These are phyloP conservation scores for Fusarium armeniacum DNA, from an alignment of 2,329 filamentous ascomycete species.

Conservation along the genomic window DNA sequence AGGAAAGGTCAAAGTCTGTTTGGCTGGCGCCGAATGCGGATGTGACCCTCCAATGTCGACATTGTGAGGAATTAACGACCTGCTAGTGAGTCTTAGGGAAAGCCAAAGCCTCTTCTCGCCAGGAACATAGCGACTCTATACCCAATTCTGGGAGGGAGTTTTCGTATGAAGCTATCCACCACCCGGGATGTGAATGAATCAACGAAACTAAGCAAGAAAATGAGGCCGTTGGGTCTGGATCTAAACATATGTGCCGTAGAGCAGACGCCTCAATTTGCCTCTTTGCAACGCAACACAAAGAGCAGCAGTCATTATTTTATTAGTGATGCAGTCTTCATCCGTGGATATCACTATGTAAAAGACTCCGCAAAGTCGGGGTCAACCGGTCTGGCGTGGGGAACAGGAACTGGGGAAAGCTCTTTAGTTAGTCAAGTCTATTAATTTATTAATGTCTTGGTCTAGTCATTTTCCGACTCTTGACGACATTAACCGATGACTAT, in stretches of 20 bases:
- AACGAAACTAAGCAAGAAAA: conserved; percentile 9
- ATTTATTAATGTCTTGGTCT: conserved; percentile 2
- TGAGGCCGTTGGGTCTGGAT: conserved; percentile 21
- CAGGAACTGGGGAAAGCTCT: conserved; percentile 26
- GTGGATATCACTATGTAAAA: conserved; percentile 1
- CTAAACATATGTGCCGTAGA: conserved; percentile 2
- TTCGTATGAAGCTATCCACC: conserved; percentile 34
- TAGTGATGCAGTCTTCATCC: conserved; percentile 30
- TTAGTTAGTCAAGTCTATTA: conserved; percentile 7
- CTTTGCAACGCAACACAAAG: conserved; percentile 21
- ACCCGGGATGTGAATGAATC: conserved; percentile 44
- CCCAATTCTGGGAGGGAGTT: conserved; percentile 38
- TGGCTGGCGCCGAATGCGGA: conserved; percentile 34
- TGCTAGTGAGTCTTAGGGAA: conserved; percentile 8
- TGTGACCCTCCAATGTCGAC: conserved; percentile 33
- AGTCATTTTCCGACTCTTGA: conserved; percentile 14
- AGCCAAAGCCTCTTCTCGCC: conserved; percentile 8
- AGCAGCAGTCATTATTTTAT: background rate
- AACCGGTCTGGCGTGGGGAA: conserved; percentile 29
- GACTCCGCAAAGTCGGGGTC: conserved; percentile 35
- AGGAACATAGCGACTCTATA: conserved; percentile 13
- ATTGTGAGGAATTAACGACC: conserved; percentile 14
- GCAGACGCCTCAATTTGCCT: conserved; percentile 36
- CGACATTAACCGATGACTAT: conserved; percentile 20
- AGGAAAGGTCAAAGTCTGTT: conserved; percentile 28